Percentiles rank a stretch among this genome's conserved stretches.
Evolutionary conservation across 257 asterid species (phyloP).

Genomic region (Solanum habrochaites): DNA sequence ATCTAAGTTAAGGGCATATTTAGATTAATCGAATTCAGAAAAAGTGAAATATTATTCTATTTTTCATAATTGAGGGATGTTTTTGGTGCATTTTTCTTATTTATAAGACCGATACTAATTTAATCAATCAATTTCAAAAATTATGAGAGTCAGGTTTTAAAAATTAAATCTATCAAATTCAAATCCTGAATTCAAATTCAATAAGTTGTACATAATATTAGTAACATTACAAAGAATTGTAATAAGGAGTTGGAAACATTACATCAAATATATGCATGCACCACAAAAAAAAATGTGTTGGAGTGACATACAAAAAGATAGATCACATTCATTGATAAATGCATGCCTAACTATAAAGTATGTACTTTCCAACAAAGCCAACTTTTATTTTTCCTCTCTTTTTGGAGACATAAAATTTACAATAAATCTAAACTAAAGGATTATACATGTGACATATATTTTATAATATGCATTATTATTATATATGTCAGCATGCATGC

Average conservation of each 20-base stretch:
- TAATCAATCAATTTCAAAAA: not conserved
- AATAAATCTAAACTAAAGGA: not conserved
- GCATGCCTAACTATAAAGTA: not conserved
- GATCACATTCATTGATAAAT: not conserved
- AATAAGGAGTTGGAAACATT: not conserved
- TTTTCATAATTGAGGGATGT: not conserved
- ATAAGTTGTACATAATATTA: not conserved
- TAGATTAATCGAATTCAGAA: not conserved
- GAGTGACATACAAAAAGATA: not conserved
- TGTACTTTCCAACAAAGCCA: not conserved
- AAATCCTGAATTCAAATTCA: not conserved
- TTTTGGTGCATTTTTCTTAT: not conserved
- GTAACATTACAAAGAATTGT: not conserved
- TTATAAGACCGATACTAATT: not conserved
- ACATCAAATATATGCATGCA: not conserved
- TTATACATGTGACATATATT: not conserved
- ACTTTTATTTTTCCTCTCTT: not conserved
- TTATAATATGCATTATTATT: not conserved
- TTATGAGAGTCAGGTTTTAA: not conserved
- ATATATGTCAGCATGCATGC: not conserved
- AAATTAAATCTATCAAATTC: not conserved
- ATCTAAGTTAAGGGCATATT: not conserved
- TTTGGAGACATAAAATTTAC: not conserved
- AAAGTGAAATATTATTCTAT: not conserved
- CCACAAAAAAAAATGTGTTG: not conserved